Evolutionary conservation across 352 stramenopile species (phyloP).

Genomic region (Globisporangium rhizosaccharum): DNA sequence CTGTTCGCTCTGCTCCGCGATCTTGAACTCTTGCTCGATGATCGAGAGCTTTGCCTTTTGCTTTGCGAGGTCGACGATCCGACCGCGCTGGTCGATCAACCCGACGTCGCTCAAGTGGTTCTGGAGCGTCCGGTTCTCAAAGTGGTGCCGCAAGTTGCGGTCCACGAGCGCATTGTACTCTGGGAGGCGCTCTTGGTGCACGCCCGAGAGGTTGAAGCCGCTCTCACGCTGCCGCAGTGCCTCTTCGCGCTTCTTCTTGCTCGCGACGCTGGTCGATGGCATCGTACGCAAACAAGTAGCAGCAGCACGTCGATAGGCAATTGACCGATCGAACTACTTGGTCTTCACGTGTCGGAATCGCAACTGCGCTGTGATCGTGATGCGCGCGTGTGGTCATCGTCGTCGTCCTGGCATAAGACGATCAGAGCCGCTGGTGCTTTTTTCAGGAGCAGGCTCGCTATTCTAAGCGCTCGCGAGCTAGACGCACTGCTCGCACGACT

Average conservation of each 20-base stretch:
- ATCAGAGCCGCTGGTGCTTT: no score
- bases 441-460: no score
- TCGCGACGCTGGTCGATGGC: conserved; percentile 5
- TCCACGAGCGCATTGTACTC: conserved; percentile 89
- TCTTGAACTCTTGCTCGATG: conserved; percentile 90
- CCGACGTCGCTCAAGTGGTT: conserved; percentile 73
- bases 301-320: neutral
- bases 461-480: no score
- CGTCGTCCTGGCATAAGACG: no score
- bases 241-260: conserved; percentile 40
- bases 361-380: no score
- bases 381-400: no score
- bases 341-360: no score
- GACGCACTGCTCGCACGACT: conserved; percentile 30
- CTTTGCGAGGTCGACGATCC: conserved; percentile 87
- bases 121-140: conserved; percentile 77
- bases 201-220: conserved; percentile 51
- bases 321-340: no score
- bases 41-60: conserved; percentile 89
- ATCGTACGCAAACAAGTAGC: neutral
- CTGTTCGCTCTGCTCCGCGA: conserved; percentile 76
- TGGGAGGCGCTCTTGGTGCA: conserved; percentile 63
- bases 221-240: conserved; percentile 45
- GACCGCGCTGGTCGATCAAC: conserved; percentile 82
- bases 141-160: conserved; percentile 87